Base-by-base conservation (phyloP, 768 basidiomycete genomes). In the Termitomyces sp. region DNA sequence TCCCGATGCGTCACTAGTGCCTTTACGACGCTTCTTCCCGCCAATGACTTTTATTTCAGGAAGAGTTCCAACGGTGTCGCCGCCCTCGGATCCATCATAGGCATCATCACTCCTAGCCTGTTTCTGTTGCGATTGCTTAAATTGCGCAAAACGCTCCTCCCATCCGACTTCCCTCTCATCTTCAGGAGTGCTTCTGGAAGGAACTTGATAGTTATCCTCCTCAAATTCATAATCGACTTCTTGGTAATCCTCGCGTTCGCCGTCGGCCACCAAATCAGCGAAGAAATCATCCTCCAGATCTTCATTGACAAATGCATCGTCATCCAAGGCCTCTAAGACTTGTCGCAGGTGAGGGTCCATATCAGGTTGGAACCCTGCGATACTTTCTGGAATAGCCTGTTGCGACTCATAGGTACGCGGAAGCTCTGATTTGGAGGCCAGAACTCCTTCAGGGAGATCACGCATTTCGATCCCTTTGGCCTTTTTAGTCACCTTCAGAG, bases 311-410 rank as follows among this genome's bases (percentile, higher is more conserved):
- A 96, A 99, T 2, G 89, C 95, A 60, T 96, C 94, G 66, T 99
- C 95, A 60, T 98, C 97, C 26, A 99, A 76, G 1, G 97, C 97
- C 68, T 97, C 95, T 16, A 99, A 76, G 0, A 86, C 85, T 72
- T 99, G 97, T 28, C 97, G 81, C 30, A 98, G 79, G 74, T 95
- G 93, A 5, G 94, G 93, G 70, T 99, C 92, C 91, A 99, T 92
- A 68, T 96, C 93, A 1, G 95, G 97, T 68, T 91, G 90, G 61
- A 99, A 87, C 2, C 97, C 95, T 28, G 88, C 77, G 52, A 96
- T 86, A 62, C 91, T 91, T 36, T 84, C 81, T 2, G 92, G 95
- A 30, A 98, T 77, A 32, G 85, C 84, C 64, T 91, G 85, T 62
- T 91, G 87, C 1, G 87, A 77, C 70, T 91, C 90, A 69, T 85